Percentiles rank a stretch among this genome's conserved stretches.
phyloP scores from a whole-genome alignment of 768 basidiomycete species.

The Rhodosporidiobolus odoratus region DNA sequence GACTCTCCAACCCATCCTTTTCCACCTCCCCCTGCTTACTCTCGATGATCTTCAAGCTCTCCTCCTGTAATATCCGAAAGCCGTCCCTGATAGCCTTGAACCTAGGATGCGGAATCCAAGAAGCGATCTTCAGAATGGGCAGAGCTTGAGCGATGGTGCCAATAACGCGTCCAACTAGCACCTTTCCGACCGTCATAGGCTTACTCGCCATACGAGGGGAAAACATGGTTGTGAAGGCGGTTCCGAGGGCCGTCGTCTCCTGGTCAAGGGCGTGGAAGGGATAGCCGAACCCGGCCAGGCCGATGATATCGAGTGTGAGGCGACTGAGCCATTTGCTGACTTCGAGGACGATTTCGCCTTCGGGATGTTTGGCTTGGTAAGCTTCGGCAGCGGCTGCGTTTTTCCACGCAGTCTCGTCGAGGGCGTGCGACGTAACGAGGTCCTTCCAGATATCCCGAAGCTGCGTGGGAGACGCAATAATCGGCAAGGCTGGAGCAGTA shows the following conservation, averaged over 20 bases:
- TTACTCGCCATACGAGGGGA: not conserved
- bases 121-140: conserved; percentile 28
- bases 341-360: conserved; percentile 41
- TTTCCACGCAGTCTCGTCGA: conserved; percentile 11
- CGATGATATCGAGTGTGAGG: conserved; percentile 41
- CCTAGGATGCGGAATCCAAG: conserved; percentile 21
- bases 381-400: not conserved
- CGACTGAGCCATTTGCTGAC: conserved; percentile 45
- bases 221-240: conserved; percentile 37
- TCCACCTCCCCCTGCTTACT: conserved; percentile 23
- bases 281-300: conserved; percentile 38
- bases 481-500: too few species aligned
- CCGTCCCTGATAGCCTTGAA: conserved; percentile 7
- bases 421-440: not conserved
- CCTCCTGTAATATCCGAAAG: conserved; percentile 31
- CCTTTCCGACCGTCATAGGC: not conserved
- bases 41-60: conserved; percentile 36
- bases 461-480: not conserved
- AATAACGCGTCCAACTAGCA: conserved; percentile 10
- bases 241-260: conserved; percentile 18
- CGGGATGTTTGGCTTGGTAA: not conserved
- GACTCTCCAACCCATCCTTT: conserved; percentile 22
- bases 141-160: conserved; percentile 21
- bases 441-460: conserved; percentile 23
- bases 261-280: conserved; percentile 30